Evolutionary conservation across 2,329 filamentous ascomycete genomes (phyloP), one percentile per base, ranked within the genome.

Genomic region (Zymoseptoria pseudotritici): DNA sequence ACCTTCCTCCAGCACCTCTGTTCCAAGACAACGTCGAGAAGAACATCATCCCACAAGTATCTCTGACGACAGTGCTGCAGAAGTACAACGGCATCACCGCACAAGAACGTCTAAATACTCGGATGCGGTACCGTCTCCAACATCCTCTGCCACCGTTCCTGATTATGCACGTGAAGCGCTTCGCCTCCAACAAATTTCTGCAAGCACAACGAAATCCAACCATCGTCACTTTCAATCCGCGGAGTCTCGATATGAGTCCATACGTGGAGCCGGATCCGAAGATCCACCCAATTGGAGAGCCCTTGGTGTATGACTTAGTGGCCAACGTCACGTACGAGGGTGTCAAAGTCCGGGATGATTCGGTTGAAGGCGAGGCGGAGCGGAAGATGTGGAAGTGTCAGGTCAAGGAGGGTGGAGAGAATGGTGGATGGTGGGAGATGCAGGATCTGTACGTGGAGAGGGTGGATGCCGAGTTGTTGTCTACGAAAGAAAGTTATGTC

Each of bases 371-470:
- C 53, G 92, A 91, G 67, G 90, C 86, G 52, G 92, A 97, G 76
- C 89, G 90, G 77, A 95, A 96, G 73, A 90, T 91, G 11, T 99
- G 94, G 92, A 91, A 95, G 73, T 91, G 91, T 21, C 94, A 99
- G 78, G 77, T 99, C 55, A 82, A 86, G 68, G 88, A 90, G 71
- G 70, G 68, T 19, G 67, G 64, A 17, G 87, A 86, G 22, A 82
- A 87, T 21, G 88, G 89, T 36, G 89, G 95, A 73, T 99, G 94
- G 94, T 84, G 95, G 57, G 89, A 95, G 60, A 88, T 92, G 58
- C 94, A 99, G 78, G 94, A 99, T 77, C 73, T 99, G 66, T 97
- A 88, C 72, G 93, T 99, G 6, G 90, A 97, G 72, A 87, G 87
- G 75, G 89, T 94, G 20, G 88, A 93, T 75, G 89, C 85, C 64